Evolutionary conservation across 1,139 yeast species (phyloP).

Genomic region (Taphrina sp.): DNA sequence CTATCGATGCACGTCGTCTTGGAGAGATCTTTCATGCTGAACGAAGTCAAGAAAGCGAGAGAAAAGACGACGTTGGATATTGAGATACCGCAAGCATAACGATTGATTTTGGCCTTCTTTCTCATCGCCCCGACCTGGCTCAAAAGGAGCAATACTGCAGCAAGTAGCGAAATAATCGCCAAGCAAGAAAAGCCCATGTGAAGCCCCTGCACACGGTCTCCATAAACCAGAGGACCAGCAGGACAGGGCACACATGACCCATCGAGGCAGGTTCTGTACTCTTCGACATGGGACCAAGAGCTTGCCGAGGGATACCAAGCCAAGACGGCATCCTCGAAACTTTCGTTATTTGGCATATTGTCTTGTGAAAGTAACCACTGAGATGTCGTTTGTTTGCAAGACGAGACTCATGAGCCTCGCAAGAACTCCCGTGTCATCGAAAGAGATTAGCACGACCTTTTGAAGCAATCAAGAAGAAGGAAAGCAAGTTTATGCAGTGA

Average conservation of each 20-base stretch:
- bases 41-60: slow-evolving; percentile 1
- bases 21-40: not conserved
- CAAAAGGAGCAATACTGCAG: slow-evolving; percentile 2
- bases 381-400: no score
- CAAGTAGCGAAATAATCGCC: not conserved
- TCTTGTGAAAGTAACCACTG: no score
- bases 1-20: slow-evolving; percentile 10
- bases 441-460: no score
- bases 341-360: no score
- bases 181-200: not conserved
- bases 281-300: not conserved
- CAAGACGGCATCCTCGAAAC: no score
- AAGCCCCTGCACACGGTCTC: not conserved
- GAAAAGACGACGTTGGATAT: slow-evolving; percentile 10
- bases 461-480: no score
- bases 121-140: not conserved
- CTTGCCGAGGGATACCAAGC: slow-evolving; percentile 6
- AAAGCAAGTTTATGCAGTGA: no score
- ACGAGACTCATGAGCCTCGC: no score
- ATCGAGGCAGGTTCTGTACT: not conserved
- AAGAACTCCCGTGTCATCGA: no score
- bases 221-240: not conserved
- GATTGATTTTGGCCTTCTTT: not conserved
- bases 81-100: slow-evolving; percentile 7
- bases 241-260: slow-evolving; percentile 15